Conservation (phyloP, 768 basidiomycete species). For the Phylloporus sp. region DNA sequence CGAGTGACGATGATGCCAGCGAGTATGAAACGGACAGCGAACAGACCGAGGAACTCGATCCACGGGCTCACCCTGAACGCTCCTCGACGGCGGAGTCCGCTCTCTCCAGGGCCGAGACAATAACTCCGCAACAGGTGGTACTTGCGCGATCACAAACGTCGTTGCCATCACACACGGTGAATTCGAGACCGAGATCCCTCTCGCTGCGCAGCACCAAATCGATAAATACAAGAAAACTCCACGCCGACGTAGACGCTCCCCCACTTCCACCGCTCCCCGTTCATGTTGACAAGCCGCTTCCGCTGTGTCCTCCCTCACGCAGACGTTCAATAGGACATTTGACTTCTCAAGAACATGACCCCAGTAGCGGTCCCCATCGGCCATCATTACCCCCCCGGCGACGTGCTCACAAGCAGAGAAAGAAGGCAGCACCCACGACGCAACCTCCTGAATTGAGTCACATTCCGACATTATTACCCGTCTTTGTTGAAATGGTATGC, state of each 20-base stretch:
- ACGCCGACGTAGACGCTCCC: constrained; percentile 34
- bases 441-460: constrained; percentile 73
- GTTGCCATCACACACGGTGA: neutral
- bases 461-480: constrained; percentile 76
- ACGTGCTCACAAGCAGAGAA: constrained; percentile 34
- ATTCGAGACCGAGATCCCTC: constrained; percentile 30
- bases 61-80: neutral
- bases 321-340: constrained; percentile 17
- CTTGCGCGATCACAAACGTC: constrained; percentile 6
- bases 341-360: neutral
- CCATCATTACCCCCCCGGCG: constrained; percentile 9
- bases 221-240: constrained; percentile 29
- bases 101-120: constrained; percentile 1
- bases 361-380: neutral
- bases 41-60: constrained; percentile 10
- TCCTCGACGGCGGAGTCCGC: constrained; percentile 1
- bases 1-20: constrained; percentile 34
- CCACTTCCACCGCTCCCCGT: constrained; percentile 37
- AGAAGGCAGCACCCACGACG: constrained; percentile 40
- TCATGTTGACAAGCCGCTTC: constrained; percentile 40
- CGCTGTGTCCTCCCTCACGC: constrained; percentile 27
- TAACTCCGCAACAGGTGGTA: neutral
- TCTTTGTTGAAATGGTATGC: constrained; percentile 90
- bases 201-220: constrained; percentile 48
- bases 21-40: constrained; percentile 30